phyloP scores from a whole-genome alignment of 352 stramenopile species.

The Phytophthora pseudosyringae region DNA sequence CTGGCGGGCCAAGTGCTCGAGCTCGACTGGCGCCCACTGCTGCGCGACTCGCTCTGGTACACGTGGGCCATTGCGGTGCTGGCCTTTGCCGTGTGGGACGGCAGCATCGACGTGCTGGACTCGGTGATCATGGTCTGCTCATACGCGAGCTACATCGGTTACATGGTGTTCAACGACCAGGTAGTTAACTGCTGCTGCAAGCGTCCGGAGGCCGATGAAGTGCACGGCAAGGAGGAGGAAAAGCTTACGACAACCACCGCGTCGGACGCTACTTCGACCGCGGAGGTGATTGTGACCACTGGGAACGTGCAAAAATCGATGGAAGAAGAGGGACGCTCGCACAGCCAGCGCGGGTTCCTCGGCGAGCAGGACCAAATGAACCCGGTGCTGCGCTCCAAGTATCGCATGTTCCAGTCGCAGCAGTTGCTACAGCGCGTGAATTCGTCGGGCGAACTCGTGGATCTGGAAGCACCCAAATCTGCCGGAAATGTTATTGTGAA shows the following conservation, averaged over 20 bases:
- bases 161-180: constrained; percentile 75
- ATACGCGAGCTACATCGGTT: constrained; percentile 75
- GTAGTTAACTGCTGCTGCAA: constrained; percentile 68
- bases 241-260: constrained; percentile 5
- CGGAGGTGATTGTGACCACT: constrained; percentile 20
- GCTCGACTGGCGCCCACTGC: constrained; percentile 78
- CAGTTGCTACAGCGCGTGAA: constrained; percentile 33
- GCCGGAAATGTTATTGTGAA: constrained; percentile 10
- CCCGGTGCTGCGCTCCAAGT: constrained; percentile 71
- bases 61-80: constrained; percentile 63
- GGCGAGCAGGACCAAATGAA: constrained; percentile 52
- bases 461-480: constrained; percentile 17
- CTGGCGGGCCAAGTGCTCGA: constrained; percentile 64
- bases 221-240: constrained; percentile 17
- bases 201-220: constrained; percentile 37
- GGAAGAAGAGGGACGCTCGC: constrained; percentile 16
- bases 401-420: constrained; percentile 75
- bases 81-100: constrained; percentile 66
- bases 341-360: constrained; percentile 41
- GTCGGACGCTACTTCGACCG: constrained; percentile 8
- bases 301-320: constrained; percentile 17
- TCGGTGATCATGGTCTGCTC: constrained; percentile 71
- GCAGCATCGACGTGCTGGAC: constrained; percentile 60
- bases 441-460: constrained; percentile 9
- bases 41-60: constrained; percentile 87